Evolutionary conservation across 441 rosid genomes (phyloP).

Genomic region (Geranium incanum): DNA sequence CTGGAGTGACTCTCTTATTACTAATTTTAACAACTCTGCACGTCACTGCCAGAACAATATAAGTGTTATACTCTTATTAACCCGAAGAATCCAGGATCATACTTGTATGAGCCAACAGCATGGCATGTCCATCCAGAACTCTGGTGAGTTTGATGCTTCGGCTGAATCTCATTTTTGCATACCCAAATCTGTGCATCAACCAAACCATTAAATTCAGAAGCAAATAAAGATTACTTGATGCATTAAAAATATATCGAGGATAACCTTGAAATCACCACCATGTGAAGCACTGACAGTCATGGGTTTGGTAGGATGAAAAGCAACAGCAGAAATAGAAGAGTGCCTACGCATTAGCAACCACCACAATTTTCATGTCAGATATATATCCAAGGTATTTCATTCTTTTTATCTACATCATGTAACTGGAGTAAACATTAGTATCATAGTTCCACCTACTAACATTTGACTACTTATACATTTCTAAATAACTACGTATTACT

Average conservation of each 20-base stretch:
- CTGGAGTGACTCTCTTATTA: neutral
- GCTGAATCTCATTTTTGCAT: slow-evolving; percentile 39
- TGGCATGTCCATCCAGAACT: slow-evolving; percentile 79
- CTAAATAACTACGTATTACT: neutral
- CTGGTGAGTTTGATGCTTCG: slow-evolving; percentile 31
- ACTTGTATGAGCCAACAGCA: slow-evolving; percentile 91
- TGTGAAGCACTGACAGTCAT: slow-evolving; percentile 81
- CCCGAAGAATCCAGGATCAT: slow-evolving; percentile 24
- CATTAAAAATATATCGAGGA: slow-evolving; percentile 7
- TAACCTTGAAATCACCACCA: slow-evolving; percentile 96
- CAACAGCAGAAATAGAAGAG: slow-evolving; percentile 62
- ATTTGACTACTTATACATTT: neutral
- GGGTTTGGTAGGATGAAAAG: slow-evolving; percentile 59
- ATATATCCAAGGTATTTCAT: neutral
- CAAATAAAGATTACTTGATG: neutral
- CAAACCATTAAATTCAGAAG: slow-evolving; percentile 8
- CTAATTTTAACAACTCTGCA: neutral
- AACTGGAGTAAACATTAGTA: neutral
- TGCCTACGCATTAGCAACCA: slow-evolving; percentile 43
- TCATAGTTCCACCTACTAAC: neutral
- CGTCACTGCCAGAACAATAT: neutral
- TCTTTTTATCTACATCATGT: neutral
- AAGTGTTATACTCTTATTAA: neutral
- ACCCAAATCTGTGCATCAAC: slow-evolving; percentile 58
- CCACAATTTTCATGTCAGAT: neutral